Evolutionary conservation across 345 rosid species (phyloP), one percentile per base, ranked within the genome.

Genomic region (Populus euphratica): DNA sequence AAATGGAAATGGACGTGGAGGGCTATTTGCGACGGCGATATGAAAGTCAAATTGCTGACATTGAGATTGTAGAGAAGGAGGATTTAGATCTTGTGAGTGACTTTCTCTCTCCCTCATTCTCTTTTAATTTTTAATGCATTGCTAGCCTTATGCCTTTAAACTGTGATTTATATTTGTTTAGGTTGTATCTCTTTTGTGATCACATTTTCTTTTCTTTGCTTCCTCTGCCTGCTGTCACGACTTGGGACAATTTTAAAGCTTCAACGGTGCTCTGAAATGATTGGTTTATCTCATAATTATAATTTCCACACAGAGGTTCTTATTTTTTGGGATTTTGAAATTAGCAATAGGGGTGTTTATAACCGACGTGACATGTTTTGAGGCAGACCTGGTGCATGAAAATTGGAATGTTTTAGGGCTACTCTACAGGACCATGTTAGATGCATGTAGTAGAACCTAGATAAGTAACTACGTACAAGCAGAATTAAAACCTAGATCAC

Each of bases 81-180:
- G 98, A 95, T 85, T 94, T 95, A 75, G 89, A 89, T 89, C 90
- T 93, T 76, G 99, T 93, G 81, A 91, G 98, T 84, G 70, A 69
- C 25, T 52, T 47, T 43, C 5, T 73, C 25, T 56, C 44, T 33
- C 20, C 73, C 25, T 44, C 41, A 27, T 3, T 74, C 20, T 56
- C 44, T 33, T 25, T 76, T 43, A 25, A 43, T 64, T 39, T 21
- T 76, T 35, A 25, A 33, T 49, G 12, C 54, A n/a, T 21, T 41
- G 36, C 23, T 74, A 8, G 39, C 20, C 5, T 10, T 61, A 16
- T 7, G 14, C 16, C 56, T 63, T n/a, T 38, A 23, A 41, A 54
- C 31, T 6, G 17, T 14, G 11, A 13, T 18, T 25, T 43, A 6
- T 18, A 16, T 61, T 62, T 74, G 29, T 59, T 4, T 29, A 54